phyloP scores from a whole-genome alignment of 2,329 filamentous ascomycete species.

The Verticillium zaregamsianum region DNA sequence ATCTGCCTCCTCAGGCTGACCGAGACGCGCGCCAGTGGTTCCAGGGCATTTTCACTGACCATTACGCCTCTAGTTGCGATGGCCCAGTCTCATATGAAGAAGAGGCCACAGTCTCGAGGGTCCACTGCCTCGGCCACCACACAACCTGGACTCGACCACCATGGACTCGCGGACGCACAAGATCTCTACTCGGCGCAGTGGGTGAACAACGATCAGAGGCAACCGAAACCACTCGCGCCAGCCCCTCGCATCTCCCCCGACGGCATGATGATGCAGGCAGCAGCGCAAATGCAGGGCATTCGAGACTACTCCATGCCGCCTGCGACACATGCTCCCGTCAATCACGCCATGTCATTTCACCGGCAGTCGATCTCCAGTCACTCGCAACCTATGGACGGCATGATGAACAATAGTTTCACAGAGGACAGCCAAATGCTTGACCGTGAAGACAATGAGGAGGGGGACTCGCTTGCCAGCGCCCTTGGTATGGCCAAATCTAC shows the following conservation, averaged over 20 bases:
- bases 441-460: constrained; percentile 55
- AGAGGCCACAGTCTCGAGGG: constrained; percentile 49
- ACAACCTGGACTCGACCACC: constrained; percentile 47
- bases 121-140: constrained; percentile 53
- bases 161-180: constrained; percentile 35
- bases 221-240: constrained; percentile 37
- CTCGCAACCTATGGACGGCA: constrained; percentile 51
- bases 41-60: constrained; percentile 36
- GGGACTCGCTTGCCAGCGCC: constrained; percentile 44
- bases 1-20: not conserved
- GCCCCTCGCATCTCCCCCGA: constrained; percentile 49
- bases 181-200: constrained; percentile 47
- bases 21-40: constrained; percentile 12
- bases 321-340: constrained; percentile 30
- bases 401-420: constrained; percentile 49
- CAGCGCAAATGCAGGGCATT: constrained; percentile 47
- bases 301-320: constrained; percentile 46
- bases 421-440: constrained; percentile 60
- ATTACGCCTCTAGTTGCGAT: constrained; percentile 22
- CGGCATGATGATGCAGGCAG: constrained; percentile 54
- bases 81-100: constrained; percentile 33
- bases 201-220: constrained; percentile 39
- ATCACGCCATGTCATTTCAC: constrained; percentile 19
- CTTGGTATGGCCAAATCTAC: constrained; percentile 44
- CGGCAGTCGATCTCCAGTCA: constrained; percentile 40